Conservation (phyloP, 108 stramenopile genomes). For the Skeletonema grethae region DNA sequence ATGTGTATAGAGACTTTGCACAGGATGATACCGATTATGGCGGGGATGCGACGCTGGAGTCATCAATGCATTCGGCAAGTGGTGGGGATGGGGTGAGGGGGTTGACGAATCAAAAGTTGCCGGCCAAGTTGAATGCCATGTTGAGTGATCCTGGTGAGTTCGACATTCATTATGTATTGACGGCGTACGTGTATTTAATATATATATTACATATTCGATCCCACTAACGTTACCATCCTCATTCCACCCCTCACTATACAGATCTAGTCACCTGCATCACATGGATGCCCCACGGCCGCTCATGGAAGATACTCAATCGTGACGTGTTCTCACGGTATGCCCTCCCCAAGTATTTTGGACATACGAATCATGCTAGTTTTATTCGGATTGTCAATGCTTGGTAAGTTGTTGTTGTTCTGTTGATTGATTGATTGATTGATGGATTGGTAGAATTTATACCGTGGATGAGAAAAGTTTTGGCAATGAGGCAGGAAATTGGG, state of each 20-base stretch:
- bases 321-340: conserved; percentile 25
- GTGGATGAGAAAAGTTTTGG: too few species aligned
- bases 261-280: conserved; percentile 7
- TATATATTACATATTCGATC: too few species aligned
- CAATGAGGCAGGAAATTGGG: too few species aligned
- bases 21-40: not conserved
- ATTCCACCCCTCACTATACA: not conserved
- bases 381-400: conserved; percentile 48
- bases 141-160: conserved; percentile 16
- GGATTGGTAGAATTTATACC: too few species aligned
- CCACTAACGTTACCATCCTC: not conserved
- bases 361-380: conserved; percentile 37
- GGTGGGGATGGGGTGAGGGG: not conserved
- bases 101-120: conserved; percentile 5
- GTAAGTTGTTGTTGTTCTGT: conserved; percentile 46
- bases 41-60: not conserved
- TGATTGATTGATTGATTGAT: too few species aligned
- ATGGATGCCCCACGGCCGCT: conserved; percentile 43
- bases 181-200: too few species aligned
- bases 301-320: conserved; percentile 36
- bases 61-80: not conserved
- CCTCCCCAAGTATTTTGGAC: conserved; percentile 37
- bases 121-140: conserved; percentile 18
- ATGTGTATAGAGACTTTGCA: not conserved
- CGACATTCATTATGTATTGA: too few species aligned